Percentiles rank a stretch among this genome's conserved stretches.
Conservation (phyloP, 768 basidiomycete genomes). For the Neoboletus magnificus region DNA sequence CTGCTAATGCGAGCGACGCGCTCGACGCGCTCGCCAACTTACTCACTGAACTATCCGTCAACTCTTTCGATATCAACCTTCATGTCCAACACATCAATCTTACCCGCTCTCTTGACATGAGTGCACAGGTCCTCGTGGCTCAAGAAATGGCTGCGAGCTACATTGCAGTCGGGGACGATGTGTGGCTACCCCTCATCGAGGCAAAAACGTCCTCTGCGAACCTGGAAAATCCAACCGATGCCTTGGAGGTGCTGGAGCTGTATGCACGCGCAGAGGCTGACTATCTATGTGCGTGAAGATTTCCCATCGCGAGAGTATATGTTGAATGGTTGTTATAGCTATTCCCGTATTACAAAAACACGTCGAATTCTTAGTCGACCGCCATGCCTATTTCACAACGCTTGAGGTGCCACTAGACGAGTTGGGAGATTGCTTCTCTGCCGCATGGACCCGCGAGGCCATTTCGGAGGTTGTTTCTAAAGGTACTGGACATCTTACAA, state of each 20-base stretch:
- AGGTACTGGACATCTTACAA: constrained; percentile 58
- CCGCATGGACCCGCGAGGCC: constrained; percentile 56
- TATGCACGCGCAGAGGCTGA: constrained; percentile 69
- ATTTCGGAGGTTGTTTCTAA: constrained; percentile 53
- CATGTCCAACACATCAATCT: constrained; percentile 69
- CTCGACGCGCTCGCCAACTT: constrained; percentile 63
- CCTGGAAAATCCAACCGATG: constrained; percentile 48
- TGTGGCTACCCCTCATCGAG: constrained; percentile 71
- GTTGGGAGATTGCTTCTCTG: constrained; percentile 58
- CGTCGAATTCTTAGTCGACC: constrained; percentile 52
- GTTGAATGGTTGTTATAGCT: constrained; percentile 44
- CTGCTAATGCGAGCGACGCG: constrained; percentile 33
- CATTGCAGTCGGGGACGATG: constrained; percentile 62
- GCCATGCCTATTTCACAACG: constrained; percentile 34
- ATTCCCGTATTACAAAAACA: constrained; percentile 71
- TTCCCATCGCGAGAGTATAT: constrained; percentile 7
- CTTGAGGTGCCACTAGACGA: constrained; percentile 43
- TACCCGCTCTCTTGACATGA: constrained; percentile 53
- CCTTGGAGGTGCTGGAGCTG: constrained; percentile 54
- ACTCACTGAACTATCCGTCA: constrained; percentile 54
- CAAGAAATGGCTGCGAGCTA: constrained; percentile 63
- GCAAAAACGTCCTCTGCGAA: constrained; percentile 49
- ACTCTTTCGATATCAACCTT: constrained; percentile 57
- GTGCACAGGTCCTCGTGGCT: constrained; percentile 57
- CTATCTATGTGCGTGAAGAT: constrained; percentile 65